Evolutionary conservation across 2,329 filamentous ascomycete genomes (phyloP).

Genomic region (Pestalotiopsis fici): DNA sequence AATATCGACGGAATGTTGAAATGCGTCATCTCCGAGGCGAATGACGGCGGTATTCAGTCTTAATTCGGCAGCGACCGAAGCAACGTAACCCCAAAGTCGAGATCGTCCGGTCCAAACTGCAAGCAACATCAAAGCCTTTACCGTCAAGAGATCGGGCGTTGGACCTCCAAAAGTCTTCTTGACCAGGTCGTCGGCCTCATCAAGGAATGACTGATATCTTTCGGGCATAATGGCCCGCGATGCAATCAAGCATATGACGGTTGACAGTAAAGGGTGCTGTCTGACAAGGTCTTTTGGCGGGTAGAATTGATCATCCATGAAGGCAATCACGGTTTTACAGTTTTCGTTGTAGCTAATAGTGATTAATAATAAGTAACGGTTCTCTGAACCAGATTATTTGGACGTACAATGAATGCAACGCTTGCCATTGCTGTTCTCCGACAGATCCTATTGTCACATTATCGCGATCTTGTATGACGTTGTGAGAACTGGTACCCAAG

Average conservation of each 20-base stretch:
- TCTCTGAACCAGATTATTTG: not conserved
- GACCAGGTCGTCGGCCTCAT: not conserved
- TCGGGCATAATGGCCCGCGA: not conserved
- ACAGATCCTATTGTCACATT: not conserved
- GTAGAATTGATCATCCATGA: not conserved
- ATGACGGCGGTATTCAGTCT: conserved; percentile 1
- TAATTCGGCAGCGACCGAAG: not conserved
- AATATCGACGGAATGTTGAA: not conserved
- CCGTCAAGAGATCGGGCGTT: not conserved
- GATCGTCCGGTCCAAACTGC: not conserved
- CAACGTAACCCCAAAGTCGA: conserved; percentile 1
- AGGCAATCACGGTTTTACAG: not conserved
- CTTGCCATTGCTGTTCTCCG: not conserved
- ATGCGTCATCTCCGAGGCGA: not conserved
- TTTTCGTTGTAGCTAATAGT: not conserved
- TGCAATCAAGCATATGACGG: not conserved
- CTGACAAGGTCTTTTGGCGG: not conserved
- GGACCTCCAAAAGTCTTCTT: not conserved
- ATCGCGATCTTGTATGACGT: not conserved
- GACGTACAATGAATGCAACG: not conserved
- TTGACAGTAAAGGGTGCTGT: not conserved
- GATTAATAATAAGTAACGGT: not conserved
- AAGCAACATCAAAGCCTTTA: not conserved
- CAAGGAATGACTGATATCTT: not conserved
- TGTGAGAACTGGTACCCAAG: not conserved